Percentiles rank a stretch among this genome's conserved stretches.
Evolutionary conservation across 805 yeast species (phyloP).

Genomic region (Candida piceae): DNA sequence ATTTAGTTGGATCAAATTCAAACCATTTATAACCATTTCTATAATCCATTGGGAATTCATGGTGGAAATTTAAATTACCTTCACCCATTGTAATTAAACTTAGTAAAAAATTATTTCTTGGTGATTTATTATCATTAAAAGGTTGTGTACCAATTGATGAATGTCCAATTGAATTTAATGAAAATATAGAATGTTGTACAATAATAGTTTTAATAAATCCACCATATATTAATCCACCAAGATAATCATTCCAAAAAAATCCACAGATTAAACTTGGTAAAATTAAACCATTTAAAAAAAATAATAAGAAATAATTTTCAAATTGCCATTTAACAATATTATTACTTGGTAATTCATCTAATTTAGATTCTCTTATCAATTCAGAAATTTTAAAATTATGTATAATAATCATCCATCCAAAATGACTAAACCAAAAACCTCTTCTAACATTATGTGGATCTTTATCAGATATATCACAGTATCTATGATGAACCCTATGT

Average conservation of each 20-base stretch:
- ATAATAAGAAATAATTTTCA: conserved; percentile 57
- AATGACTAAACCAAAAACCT: conserved; percentile 77
- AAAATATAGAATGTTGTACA: conserved; percentile 76
- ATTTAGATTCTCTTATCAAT: conserved; percentile 37
- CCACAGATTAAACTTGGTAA: conserved; percentile 67
- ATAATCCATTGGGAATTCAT: conserved; percentile 90
- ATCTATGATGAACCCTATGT: conserved; percentile 88
- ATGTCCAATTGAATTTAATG: conserved; percentile 83
- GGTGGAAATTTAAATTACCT: conserved; percentile 90
- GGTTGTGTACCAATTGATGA: conserved; percentile 69
- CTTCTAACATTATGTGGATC: conserved; percentile 85
- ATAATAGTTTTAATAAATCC: conserved; percentile 68
- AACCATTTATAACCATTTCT: conserved; percentile 68
- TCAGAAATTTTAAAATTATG: conserved; percentile 52
- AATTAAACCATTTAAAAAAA: conserved; percentile 41
- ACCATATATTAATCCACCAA: conserved; percentile 74
- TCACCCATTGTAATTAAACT: conserved; percentile 79
- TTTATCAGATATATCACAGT: conserved; percentile 70
- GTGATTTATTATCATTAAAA: conserved; percentile 69
- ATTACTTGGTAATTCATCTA: conserved; percentile 60
- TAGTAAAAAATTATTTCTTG: conserved; percentile 58
- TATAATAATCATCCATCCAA: conserved; percentile 79
- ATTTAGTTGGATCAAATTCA: conserved; percentile 84
- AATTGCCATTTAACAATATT: conserved; percentile 63
- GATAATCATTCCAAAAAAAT: conserved; percentile 63